Conservation (phyloP, 441 rosid species). For the Macaranga tanarius region DNA sequence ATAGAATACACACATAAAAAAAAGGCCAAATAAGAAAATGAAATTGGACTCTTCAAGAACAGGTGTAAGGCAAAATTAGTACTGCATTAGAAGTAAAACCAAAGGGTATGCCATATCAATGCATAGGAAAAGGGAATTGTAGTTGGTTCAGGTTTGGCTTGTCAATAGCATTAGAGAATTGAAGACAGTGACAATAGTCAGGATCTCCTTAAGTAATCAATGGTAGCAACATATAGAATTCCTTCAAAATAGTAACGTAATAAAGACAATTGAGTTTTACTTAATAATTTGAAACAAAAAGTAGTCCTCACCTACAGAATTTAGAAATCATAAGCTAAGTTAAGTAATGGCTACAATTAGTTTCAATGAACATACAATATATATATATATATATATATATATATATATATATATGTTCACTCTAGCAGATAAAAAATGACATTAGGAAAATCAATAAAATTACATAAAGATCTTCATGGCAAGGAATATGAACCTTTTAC, state of each 20-base stretch:
- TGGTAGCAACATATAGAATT: background rate
- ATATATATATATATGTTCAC: no score
- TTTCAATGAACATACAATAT: background rate
- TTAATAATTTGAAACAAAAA: background rate
- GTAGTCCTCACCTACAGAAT: background rate
- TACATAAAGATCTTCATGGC: background rate
- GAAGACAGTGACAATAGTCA: background rate
- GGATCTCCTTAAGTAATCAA: background rate
- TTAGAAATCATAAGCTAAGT: background rate
- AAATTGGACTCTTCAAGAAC: background rate
- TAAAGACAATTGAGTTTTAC: background rate
- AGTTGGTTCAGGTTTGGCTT: background rate
- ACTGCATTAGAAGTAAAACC: slow-evolving; percentile 5
- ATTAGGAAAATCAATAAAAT: background rate
- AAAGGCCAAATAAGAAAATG: background rate
- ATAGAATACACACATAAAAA: background rate
- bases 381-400: no score
- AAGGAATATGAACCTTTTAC: no score
- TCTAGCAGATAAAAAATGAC: background rate
- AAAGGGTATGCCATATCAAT: background rate
- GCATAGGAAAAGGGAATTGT: background rate
- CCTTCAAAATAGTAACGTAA: background rate
- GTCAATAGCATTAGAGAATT: background rate
- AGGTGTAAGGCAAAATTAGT: no score
- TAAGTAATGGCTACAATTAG: background rate